These are phyloP conservation scores for Sphaerosporella brunnea DNA, from an alignment of 495 filamentous ascomycete species.

Conservation along the genomic window DNA sequence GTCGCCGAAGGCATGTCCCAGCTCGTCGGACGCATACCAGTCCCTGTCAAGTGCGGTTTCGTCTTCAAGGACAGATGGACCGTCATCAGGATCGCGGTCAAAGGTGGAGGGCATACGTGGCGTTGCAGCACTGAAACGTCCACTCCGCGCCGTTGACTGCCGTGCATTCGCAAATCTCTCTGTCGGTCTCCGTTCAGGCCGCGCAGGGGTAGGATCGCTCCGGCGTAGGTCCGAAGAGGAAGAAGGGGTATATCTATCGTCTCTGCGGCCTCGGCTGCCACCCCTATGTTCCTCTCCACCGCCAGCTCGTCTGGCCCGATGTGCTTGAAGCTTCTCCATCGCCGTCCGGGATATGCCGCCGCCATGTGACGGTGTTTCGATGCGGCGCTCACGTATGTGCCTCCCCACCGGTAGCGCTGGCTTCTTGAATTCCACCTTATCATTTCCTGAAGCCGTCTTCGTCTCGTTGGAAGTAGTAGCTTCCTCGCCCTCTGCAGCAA, in stretches of 20 bases:
- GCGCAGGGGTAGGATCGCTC: slow-evolving; percentile 21
- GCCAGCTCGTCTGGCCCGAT: slow-evolving; percentile 18
- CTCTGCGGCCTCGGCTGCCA: slow-evolving; percentile 7
- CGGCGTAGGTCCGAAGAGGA: slow-evolving; percentile 17
- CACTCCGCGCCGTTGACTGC: slow-evolving; percentile 21
- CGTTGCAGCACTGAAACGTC: slow-evolving; percentile 15
- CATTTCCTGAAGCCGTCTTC: slow-evolving; percentile 1
- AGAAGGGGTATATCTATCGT: slow-evolving; percentile 21
- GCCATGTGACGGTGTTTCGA: slow-evolving; percentile 24
- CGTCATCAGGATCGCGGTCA: slow-evolving; percentile 18
- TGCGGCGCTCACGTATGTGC: slow-evolving; percentile 21
- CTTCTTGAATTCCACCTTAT: slow-evolving; percentile 25
- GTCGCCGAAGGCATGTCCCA: slow-evolving; percentile 60
- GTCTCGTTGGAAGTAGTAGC: neutral
- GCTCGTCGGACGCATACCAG: slow-evolving; percentile 71
- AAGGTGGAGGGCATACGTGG: slow-evolving; percentile 21
- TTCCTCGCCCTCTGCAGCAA: slow-evolving; percentile 16
- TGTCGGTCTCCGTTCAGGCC: too few relatives aligned
- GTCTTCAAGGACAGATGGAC: slow-evolving; percentile 24
- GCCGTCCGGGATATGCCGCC: slow-evolving; percentile 19
- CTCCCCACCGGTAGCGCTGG: slow-evolving; percentile 18
- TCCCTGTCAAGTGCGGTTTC: slow-evolving; percentile 62
- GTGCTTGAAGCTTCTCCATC: slow-evolving; percentile 19
- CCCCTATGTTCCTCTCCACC: slow-evolving; percentile 6
- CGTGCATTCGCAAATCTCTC: slow-evolving; percentile 21